Base-by-base conservation (phyloP, 148 eudicot genomes). In the Spergularia marina region DNA sequence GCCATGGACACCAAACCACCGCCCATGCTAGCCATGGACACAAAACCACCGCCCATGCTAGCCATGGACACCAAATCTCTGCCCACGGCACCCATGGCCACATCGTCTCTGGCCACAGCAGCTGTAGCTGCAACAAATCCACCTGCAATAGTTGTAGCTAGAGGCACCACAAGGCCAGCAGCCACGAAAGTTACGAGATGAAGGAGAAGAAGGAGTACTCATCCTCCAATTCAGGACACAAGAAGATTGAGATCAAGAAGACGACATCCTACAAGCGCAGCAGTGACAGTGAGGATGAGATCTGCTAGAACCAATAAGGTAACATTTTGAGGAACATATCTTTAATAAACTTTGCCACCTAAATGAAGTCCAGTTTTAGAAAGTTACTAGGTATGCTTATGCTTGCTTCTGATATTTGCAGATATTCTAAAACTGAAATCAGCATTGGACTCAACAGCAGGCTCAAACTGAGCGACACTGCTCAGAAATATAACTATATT, bases 261-360 rank as follows among this genome's bases (percentile, higher is more conserved):
- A 78, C 65, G 70, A 65, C 81, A 72, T 78, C 81, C 81, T 77
- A 77, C 80, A 77, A 78, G 81, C 23, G 66, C 72, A 72, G 47
- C 40, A 63, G 81, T 16, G 65, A 64, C 71, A 65, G 72, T n/a
- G 76, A 65, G 18, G 34, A 72, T 30, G 36, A 30, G 36, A 3
- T 2, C 76, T 66, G 70, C 57, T 39, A 53, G 18, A 72, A 30
- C 36, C 4, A 30, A n/a, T n/a, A n/a, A 65, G 81, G 81, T 41
- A 65, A 65, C 72, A 47, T 0, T 72, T 54, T 30, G 1, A 9
- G 51, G 41, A 20, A 21, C 16, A 16, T 2, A 4, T 16, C 21
- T 53, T 13, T 3, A 40, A 16, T 7, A 59, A 71, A 25, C 62
- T 41, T 6, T 54, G 49, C 30, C 41, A 12, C 30, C 36, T 60